A percentile compares a stretch with the other conserved stretches of the same genome.
These are phyloP conservation scores for Daldinia eschscholtzii DNA, from an alignment of 2,329 filamentous ascomycete species.

Conservation along the genomic window DNA sequence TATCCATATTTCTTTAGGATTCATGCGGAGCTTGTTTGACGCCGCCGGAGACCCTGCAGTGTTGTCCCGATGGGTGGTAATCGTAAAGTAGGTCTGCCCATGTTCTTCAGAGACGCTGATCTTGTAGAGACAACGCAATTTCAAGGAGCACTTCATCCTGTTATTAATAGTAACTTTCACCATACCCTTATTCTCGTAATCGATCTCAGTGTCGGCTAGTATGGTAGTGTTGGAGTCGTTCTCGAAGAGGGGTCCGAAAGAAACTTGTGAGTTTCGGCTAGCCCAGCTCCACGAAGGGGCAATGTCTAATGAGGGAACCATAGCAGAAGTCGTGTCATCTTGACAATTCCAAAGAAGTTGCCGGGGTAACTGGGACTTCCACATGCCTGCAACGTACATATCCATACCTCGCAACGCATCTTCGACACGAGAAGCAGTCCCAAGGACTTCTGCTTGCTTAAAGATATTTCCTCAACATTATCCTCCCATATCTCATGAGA, in stretches of 20 bases:
- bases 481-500: neutral
- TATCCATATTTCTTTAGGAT: no score
- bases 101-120: no score
- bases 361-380: neutral
- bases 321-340: neutral
- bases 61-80: no score
- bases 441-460: neutral
- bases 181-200: neutral
- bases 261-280: neutral
- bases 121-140: neutral
- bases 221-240: no score
- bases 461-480: neutral
- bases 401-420: neutral
- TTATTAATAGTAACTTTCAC: neutral
- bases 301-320: neutral
- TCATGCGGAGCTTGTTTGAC: no score
- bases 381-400: neutral
- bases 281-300: conserved; percentile 5
- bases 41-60: no score
- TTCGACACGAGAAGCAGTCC: neutral
- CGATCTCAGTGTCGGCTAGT: neutral
- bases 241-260: neutral
- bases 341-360: neutral
- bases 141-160: neutral
- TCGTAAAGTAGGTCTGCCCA: no score